Evolutionary conservation across 176 grass and related monocot species (phyloP).

Genomic region (Luzula sylvatica): DNA sequence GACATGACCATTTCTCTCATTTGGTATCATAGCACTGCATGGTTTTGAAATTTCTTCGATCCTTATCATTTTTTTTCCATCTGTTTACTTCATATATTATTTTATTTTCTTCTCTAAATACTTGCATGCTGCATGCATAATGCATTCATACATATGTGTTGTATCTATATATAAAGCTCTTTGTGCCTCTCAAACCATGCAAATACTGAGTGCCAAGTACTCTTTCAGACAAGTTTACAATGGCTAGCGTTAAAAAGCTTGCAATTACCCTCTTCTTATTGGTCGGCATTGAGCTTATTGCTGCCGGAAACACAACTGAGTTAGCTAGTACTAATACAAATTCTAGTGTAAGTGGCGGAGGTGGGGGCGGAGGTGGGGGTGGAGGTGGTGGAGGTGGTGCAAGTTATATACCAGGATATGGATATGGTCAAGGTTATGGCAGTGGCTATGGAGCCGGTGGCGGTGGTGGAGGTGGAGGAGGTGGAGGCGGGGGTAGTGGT

Average conservation of each 20-base stretch:
- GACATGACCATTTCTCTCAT: conserved; percentile 3
- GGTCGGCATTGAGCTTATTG: conserved; percentile 12
- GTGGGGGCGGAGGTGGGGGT: neutral
- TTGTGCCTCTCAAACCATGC: neutral
- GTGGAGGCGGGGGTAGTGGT: neutral
- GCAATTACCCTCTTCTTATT: conserved; percentile 6
- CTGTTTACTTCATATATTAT: neutral
- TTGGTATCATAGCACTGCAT: no score
- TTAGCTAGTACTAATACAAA: conserved; percentile 1
- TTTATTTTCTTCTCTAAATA: neutral
- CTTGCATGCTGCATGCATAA: neutral
- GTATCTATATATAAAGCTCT: conserved; percentile 17
- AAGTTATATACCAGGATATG: neutral
- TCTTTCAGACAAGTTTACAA: neutral
- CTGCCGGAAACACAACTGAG: conserved; percentile 10
- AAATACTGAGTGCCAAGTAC: neutral
- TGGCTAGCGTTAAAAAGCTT: conserved; percentile 14
- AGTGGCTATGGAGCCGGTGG: neutral
- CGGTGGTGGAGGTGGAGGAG: neutral
- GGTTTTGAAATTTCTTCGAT: no score
- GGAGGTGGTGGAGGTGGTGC: conserved; percentile 3
- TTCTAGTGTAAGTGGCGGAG: neutral
- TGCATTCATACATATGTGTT: neutral
- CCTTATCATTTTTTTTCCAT: no score
- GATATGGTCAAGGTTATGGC: neutral